Base-by-base conservation (phyloP, 805 yeast genomes). In the Candida railenensis region DNA sequence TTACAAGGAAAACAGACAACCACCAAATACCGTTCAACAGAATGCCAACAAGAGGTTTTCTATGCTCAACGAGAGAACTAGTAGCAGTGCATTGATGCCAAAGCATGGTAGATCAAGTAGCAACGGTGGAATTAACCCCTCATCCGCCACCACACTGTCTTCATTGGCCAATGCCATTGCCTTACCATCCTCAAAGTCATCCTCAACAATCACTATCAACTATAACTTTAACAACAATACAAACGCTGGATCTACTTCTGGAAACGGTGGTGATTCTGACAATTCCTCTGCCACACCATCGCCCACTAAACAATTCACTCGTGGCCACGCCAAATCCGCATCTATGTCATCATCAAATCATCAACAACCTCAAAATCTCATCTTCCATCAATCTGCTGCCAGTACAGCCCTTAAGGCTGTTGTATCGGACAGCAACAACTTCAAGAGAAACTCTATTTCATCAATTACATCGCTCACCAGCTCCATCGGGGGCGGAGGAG, bases 401-500 rank as follows among this genome's bases (percentile, higher is more conserved):
- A 80, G 87, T 33, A 58, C 74, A 50, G 91, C 86, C 8, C 68
- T 86, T 48, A 87, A 85, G 58, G 90, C 90, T 0, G 86, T 85
- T 44, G 89, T 82, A 12, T 80, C 82, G 49, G 87, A 87, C 7
- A 84, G 80, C 38, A 52, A 54, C 32, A 49, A 49, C 36, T 39
- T 22, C 20, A 44, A 48, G 42, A 5, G 60, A 34, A 49, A 50
- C 44, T 53, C 62, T 7, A 22, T 53, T n/a, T 40, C 50, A 5
- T 55, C 58, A 2, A 43, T 53, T 28, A 57, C 53, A 34, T 48
- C 57, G 25, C 21, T 36, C 19, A 36, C 39, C 20, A 36, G 39
- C 39, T 36, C 39, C 7, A 20, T 36, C 18, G 39, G 39, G 12
- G 39, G 39, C 12, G 37, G 37, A 14, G 18, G 18, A 14, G 7